A percentile compares a stretch with the other conserved stretches of the same genome.
These are phyloP conservation scores for Testicularia cyperi DNA, from an alignment of 1,284 basidiomycete genomes.

Conservation along the genomic window DNA sequence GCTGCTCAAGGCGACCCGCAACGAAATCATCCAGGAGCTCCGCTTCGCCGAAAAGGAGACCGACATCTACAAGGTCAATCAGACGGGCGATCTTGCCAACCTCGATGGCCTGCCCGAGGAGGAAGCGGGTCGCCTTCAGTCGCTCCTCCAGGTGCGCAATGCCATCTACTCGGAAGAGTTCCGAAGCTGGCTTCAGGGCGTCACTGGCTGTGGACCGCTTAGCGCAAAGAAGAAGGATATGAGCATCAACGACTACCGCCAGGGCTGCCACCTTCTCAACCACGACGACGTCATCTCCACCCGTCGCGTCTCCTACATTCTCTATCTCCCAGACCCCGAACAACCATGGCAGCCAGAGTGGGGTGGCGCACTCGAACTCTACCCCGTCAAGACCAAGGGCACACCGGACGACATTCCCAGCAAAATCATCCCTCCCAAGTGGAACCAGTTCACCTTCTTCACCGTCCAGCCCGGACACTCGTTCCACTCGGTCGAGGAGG, in stretches of 20 bases:
- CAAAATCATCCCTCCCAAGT: constrained; percentile 63
- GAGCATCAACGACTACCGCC: constrained; percentile 88
- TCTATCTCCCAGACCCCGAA: constrained; percentile 88
- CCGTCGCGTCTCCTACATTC: constrained; percentile 91
- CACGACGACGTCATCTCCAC: constrained; percentile 86
- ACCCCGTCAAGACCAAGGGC: constrained; percentile 65
- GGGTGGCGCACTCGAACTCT: constrained; percentile 95
- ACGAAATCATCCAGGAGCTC: constrained; percentile 79
- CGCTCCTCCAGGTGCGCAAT: constrained; percentile 74
- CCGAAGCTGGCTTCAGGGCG: constrained; percentile 77
- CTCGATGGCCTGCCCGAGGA: constrained; percentile 71
- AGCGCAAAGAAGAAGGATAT: constrained; percentile 91
- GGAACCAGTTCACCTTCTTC: constrained; percentile 98
- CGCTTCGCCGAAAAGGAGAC: constrained; percentile 96
- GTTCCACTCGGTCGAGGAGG: constrained; percentile 97
- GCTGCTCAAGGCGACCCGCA: constrained; percentile 73
- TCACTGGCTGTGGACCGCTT: constrained; percentile 90
- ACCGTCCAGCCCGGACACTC: constrained; percentile 80
- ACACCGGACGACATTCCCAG: constrained; percentile 46
- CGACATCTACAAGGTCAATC: constrained; percentile 98
- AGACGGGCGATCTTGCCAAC: constrained; percentile 95
- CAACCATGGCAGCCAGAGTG: constrained; percentile 72
- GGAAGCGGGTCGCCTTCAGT: constrained; percentile 50
- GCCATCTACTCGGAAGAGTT: constrained; percentile 87
- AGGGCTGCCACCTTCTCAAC: constrained; percentile 77